phyloP scores from a whole-genome alignment of 768 basidiomycete genomes.

The Boletus vermiculosoides region DNA sequence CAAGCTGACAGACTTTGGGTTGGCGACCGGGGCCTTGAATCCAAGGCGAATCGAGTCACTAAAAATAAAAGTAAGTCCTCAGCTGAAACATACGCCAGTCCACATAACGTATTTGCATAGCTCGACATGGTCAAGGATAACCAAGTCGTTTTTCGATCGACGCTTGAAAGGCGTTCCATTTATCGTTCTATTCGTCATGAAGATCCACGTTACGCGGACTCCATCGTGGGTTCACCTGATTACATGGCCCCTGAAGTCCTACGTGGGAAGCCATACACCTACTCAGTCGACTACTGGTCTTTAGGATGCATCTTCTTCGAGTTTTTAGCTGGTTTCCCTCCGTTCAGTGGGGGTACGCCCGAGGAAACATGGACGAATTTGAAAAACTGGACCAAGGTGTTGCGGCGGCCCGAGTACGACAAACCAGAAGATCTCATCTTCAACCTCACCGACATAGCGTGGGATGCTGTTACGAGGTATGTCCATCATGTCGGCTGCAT shows the following conservation, averaged over 20 bases:
- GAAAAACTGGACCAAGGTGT: slow-evolving; percentile 94
- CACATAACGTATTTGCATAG: slow-evolving; percentile 39
- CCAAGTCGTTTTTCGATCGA: slow-evolving; percentile 84
- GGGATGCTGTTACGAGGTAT: slow-evolving; percentile 90
- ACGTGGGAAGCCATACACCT: slow-evolving; percentile 91
- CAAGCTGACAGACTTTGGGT: slow-evolving; percentile 95
- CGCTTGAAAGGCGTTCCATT: slow-evolving; percentile 90
- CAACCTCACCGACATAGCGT: slow-evolving; percentile 89
- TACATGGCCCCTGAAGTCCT: slow-evolving; percentile 98
- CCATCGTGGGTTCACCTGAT: slow-evolving; percentile 96
- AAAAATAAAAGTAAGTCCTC: slow-evolving; percentile 72
- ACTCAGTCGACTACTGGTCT: slow-evolving; percentile 98
- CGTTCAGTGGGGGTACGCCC: slow-evolving; percentile 92
- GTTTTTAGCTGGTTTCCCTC: slow-evolving; percentile 95
- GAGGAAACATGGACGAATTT: slow-evolving; percentile 99
- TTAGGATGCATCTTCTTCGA: slow-evolving; percentile 98
- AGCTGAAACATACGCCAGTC: neutral
- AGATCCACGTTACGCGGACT: slow-evolving; percentile 93
- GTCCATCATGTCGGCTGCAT: slow-evolving; percentile 13
- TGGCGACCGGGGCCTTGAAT: slow-evolving; percentile 95
- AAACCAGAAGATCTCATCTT: slow-evolving; percentile 95
- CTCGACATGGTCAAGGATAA: slow-evolving; percentile 97
- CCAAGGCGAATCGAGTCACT: slow-evolving; percentile 93
- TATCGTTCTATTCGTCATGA: slow-evolving; percentile 90
- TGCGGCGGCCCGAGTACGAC: slow-evolving; percentile 93